These are phyloP conservation scores for Papiliotrema flavescens DNA, from an alignment of 1,284 basidiomycete species.

Conservation along the genomic window DNA sequence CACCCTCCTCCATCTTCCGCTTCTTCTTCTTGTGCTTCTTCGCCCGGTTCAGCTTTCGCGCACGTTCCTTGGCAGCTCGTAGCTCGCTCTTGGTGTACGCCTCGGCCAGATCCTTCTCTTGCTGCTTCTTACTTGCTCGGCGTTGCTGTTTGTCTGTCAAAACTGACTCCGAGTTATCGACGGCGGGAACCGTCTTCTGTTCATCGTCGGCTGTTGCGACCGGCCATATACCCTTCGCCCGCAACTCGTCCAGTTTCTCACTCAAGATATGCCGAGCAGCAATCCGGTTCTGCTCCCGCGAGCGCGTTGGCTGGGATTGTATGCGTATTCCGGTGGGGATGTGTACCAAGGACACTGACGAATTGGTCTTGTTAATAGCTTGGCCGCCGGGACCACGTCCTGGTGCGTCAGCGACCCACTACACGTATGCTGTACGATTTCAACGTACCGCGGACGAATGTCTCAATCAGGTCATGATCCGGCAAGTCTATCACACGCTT, in stretches of 20 bases:
- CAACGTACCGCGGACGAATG: slow-evolving; percentile 44
- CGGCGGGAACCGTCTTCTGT: neutral
- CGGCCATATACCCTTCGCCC: slow-evolving; percentile 17
- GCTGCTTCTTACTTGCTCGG: neutral
- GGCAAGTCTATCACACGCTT: slow-evolving; percentile 28
- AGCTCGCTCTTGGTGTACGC: slow-evolving; percentile 2
- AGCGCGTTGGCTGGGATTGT: slow-evolving; percentile 50
- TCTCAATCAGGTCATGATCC: slow-evolving; percentile 46
- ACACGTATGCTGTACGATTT: neutral
- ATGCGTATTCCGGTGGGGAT: slow-evolving; percentile 50
- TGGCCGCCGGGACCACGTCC: slow-evolving; percentile 51
- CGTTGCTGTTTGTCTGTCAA: neutral
- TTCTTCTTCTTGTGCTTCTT: slow-evolving; percentile 10
- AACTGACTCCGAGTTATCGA: neutral
- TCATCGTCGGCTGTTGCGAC: neutral
- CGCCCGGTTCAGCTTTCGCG: slow-evolving; percentile 2
- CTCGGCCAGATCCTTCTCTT: neutral
- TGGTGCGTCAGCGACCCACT: slow-evolving; percentile 2
- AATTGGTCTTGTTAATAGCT: slow-evolving; percentile 51
- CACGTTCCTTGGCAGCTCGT: slow-evolving; percentile 1
- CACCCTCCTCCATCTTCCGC: slow-evolving; percentile 22
- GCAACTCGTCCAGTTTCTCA: slow-evolving; percentile 39
- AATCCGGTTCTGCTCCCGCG: slow-evolving; percentile 47
- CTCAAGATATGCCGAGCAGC: slow-evolving; percentile 46
- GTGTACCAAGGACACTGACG: slow-evolving; percentile 49